Evolutionary conservation across 2,329 filamentous ascomycete species (phyloP).

Genomic region (Penicillium sp.): DNA sequence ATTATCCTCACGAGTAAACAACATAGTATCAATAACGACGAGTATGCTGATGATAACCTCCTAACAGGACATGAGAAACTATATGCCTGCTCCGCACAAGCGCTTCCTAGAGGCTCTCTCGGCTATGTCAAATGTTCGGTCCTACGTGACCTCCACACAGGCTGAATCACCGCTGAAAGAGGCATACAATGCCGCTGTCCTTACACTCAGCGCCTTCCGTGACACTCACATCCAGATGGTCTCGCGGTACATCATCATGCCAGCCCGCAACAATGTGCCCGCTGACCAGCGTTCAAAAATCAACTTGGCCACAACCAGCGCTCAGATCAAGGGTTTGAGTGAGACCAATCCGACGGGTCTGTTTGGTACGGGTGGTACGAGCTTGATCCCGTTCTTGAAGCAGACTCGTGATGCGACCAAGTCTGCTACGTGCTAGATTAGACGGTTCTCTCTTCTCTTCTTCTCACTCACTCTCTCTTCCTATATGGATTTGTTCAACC

Average conservation of each 20-base stretch:
- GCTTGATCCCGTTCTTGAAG: slow-evolving; percentile 56
- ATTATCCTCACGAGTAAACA: slow-evolving; percentile 5
- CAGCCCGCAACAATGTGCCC: slow-evolving; percentile 32
- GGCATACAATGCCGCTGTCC: slow-evolving; percentile 52
- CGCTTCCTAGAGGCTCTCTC: slow-evolving; percentile 53
- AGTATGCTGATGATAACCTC: slow-evolving; percentile 15
- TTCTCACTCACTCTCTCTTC: background rate
- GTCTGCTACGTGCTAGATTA: slow-evolving; percentile 36
- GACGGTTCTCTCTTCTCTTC: background rate
- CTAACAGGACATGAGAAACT: slow-evolving; percentile 53
- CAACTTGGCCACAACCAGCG: slow-evolving; percentile 52
- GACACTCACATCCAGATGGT: slow-evolving; percentile 57
- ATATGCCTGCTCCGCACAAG: slow-evolving; percentile 57
- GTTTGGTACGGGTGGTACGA: slow-evolving; percentile 56
- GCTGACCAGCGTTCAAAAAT: slow-evolving; percentile 20
- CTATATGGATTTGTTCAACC: background rate
- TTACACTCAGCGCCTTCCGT: slow-evolving; percentile 50
- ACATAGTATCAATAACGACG: background rate
- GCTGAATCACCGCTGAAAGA: slow-evolving; percentile 39
- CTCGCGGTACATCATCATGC: slow-evolving; percentile 55
- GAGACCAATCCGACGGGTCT: slow-evolving; percentile 41
- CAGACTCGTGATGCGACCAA: slow-evolving; percentile 56
- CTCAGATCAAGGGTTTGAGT: slow-evolving; percentile 35
- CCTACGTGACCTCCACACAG: slow-evolving; percentile 43
- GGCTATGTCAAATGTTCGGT: slow-evolving; percentile 49